phyloP scores from a whole-genome alignment of 805 yeast species.

The Phaffomyces antillensis region DNA sequence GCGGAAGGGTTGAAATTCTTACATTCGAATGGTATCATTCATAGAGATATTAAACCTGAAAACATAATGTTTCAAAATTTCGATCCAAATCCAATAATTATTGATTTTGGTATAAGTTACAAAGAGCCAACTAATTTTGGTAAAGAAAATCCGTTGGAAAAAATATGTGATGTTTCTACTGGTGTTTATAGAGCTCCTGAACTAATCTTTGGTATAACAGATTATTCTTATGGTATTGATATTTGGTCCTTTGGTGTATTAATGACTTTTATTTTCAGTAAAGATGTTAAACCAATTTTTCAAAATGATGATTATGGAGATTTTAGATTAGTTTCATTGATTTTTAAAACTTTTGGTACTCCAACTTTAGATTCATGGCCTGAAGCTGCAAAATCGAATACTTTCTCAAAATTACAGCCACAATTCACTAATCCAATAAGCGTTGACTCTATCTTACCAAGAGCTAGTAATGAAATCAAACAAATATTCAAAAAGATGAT shows the following conservation, averaged over 20 bases:
- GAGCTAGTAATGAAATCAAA: conserved; percentile 19
- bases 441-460: conserved; percentile 28
- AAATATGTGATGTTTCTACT: conserved; percentile 53
- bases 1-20: conserved; percentile 49
- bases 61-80: conserved; percentile 49
- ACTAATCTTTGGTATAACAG: conserved; percentile 49
- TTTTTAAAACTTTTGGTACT: conserved; percentile 56
- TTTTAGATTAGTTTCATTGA: conserved; percentile 46
- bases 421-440: conserved; percentile 18
- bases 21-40: conserved; percentile 74
- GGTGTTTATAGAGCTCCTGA: conserved; percentile 72
- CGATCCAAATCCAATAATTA: conserved; percentile 28
- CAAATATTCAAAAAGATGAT: conserved; percentile 36
- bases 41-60: conserved; percentile 87
- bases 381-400: conserved; percentile 31
- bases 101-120: conserved; percentile 36
- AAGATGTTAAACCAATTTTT: conserved; percentile 31
- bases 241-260: conserved; percentile 69
- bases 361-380: conserved; percentile 43
- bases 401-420: conserved; percentile 29
- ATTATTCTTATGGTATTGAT: conserved; percentile 53
- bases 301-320: conserved; percentile 42
- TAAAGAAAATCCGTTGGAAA: conserved; percentile 35
- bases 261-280: conserved; percentile 43
- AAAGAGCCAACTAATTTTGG: conserved; percentile 51